These are phyloP conservation scores for Phytophthora sp. DNA, from an alignment of 352 stramenopile genomes.

Conservation along the genomic window DNA sequence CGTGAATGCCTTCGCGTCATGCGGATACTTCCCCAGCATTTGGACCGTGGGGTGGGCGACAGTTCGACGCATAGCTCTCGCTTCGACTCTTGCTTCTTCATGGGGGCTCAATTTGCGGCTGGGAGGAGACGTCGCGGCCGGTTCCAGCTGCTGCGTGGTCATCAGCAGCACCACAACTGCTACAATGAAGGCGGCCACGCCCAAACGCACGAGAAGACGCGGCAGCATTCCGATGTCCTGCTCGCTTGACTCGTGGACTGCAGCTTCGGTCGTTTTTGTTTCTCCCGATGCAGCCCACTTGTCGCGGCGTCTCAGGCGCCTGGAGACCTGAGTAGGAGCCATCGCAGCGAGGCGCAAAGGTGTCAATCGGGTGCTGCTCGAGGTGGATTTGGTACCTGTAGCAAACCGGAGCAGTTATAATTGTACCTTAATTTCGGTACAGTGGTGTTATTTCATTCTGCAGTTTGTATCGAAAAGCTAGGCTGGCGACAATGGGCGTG, in stretches of 20 bases:
- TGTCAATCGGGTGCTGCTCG: conserved; percentile 7
- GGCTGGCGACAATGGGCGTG: conserved; percentile 69
- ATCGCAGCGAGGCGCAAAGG: conserved; percentile 21
- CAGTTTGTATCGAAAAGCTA: neutral
- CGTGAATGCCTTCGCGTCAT: conserved; percentile 88
- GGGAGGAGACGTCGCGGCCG: neutral
- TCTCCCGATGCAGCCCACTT: conserved; percentile 12
- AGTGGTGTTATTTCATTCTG: conserved; percentile 3
- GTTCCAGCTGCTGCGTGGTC: conserved; percentile 11
- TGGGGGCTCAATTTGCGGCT: conserved; percentile 11
- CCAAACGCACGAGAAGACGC: conserved; percentile 42
- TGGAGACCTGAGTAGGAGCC: conserved; percentile 33
- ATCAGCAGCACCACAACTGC: conserved; percentile 28
- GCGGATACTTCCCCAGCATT: conserved; percentile 73
- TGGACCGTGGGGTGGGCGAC: conserved; percentile 46
- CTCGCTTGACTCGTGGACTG: conserved; percentile 8
- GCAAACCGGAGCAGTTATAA: conserved; percentile 6
- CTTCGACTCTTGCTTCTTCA: conserved; percentile 28
- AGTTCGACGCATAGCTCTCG: conserved; percentile 10
- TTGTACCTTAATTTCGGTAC: conserved; percentile 15
- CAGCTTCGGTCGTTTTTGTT: conserved; percentile 7
- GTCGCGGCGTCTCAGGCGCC: conserved; percentile 18
- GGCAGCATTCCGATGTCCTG: conserved; percentile 35
- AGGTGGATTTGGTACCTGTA: neutral
- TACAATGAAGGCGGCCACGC: conserved; percentile 37